Evolutionary conservation across 2,329 filamentous ascomycete species (phyloP), one percentile per base, ranked within the genome.

Genomic region (Trichoderma polysporum): DNA sequence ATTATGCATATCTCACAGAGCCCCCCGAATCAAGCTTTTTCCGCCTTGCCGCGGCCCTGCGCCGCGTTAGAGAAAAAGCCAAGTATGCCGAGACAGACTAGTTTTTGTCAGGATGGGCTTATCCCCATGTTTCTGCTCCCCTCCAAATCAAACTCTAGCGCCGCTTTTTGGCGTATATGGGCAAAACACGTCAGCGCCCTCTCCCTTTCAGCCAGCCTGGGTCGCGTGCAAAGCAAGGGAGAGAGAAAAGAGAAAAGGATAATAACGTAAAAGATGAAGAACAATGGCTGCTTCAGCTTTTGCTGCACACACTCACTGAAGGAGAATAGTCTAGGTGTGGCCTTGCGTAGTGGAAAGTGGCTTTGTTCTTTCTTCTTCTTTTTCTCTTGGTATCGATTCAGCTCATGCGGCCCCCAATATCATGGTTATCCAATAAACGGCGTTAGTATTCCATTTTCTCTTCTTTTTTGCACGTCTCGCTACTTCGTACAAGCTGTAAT

Each of bases 61-160:
- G 61, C 60, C 37, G 61, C 61, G 47, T 54, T 54, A 63, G 60
- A 54, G 60, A 58, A 45, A 58, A 65, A 65, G 62, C 62, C 62
- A 65, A 65, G 62, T 12, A n/a, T 39, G 62, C 62, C 53, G 62
- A 66, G 62, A 66, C 52, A 13, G 27, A 56, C 62, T 54, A 35
- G 58, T 41, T 57, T 50, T 33, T 22, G 25, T 25, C 35, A 31
- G 31, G 31, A 5, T 17, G 31, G 31, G n/a, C 53, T 45, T 45
- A 37, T 39, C 22, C 47, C 47, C 47, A 50, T 50, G 45, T 35
- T 50, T n/a, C n/a, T n/a, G n/a, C n/a, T n/a, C n/a, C n/a, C n/a
- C 31, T 31, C 45, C 58, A 50, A 61, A 60, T 50, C 57, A 61
- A 50, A 56, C 61, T 54, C 61, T 64, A 33, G 61, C 61, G 61